Conservation (phyloP, 257 asterid species). For the Buddleja alternifolia region DNA sequence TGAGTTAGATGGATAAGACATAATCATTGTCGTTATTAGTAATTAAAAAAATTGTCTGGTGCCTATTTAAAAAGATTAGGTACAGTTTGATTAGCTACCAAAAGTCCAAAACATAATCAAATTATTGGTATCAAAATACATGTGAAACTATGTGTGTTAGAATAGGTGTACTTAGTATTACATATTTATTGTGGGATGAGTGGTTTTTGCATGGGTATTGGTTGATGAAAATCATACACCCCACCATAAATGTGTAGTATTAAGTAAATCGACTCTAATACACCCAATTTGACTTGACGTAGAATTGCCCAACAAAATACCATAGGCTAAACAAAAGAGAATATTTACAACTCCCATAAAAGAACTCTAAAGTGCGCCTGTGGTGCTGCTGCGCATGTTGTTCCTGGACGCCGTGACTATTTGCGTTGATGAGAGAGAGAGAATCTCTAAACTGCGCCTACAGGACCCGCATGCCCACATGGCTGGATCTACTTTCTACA, state of each 20-base stretch:
- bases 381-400: conserved; percentile 26
- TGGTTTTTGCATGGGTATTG: no score
- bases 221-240: no score
- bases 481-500: conserved; percentile 30
- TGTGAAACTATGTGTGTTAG: no score
- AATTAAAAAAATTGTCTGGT: not conserved
- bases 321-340: conserved; percentile 31
- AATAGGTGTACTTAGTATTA: no score
- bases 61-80: conserved; percentile 28
- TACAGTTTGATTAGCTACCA: conserved; percentile 37
- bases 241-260: no score
- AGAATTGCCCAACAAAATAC: no score
- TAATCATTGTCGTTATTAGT: conserved; percentile 20
- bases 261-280: no score
- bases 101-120: conserved; percentile 8
- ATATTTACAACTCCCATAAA: conserved; percentile 34
- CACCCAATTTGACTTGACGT: no score
- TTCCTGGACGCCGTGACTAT: conserved; percentile 34
- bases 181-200: no score
- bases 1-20: conserved; percentile 26
- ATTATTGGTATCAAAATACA: not conserved
- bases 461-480: conserved; percentile 34
- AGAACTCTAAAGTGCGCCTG: conserved; percentile 42
- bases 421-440: conserved; percentile 2
- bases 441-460: conserved; percentile 29